phyloP scores from a whole-genome alignment of 2,329 filamentous ascomycete species.

The Talaromyces sp. region DNA sequence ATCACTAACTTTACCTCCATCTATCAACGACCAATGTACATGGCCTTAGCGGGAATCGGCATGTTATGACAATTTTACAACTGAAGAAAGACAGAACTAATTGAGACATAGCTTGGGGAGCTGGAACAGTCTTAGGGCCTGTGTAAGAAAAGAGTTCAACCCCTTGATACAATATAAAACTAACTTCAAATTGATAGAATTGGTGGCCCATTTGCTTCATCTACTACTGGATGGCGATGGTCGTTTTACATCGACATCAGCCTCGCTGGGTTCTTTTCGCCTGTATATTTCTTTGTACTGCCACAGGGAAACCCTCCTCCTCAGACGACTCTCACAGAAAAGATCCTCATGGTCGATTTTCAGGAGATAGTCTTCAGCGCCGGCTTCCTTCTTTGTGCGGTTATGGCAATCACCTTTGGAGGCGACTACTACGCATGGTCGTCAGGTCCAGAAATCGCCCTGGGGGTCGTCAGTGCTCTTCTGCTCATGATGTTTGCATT shows the following conservation, averaged over 20 bases:
- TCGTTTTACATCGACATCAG: slow-evolving; percentile 61
- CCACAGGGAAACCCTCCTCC: slow-evolving; percentile 30
- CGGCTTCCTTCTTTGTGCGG: slow-evolving; percentile 45
- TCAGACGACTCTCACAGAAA: slow-evolving; percentile 19
- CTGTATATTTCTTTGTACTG: slow-evolving; percentile 51
- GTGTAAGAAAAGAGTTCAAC: slow-evolving; percentile 18
- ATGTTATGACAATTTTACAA: neutral
- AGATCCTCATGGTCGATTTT: slow-evolving; percentile 47
- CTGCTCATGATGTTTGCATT: slow-evolving; percentile 49
- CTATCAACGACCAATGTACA: slow-evolving; percentile 33
- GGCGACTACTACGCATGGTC: slow-evolving; percentile 55
- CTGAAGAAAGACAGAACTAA: neutral
- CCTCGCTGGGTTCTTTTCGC: slow-evolving; percentile 47
- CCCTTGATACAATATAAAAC: neutral
- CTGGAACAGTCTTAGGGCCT: slow-evolving; percentile 36
- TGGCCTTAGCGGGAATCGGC: slow-evolving; percentile 36
- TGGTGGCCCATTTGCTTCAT: slow-evolving; percentile 37
- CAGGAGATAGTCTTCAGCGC: slow-evolving; percentile 50
- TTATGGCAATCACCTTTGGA: slow-evolving; percentile 57
- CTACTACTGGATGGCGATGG: slow-evolving; percentile 37
- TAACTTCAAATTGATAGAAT: slow-evolving; percentile 21
- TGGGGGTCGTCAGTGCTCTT: slow-evolving; percentile 52
- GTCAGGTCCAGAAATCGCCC: slow-evolving; percentile 43
- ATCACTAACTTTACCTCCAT: slow-evolving; percentile 20
- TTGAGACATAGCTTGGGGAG: slow-evolving; percentile 12